These are phyloP conservation scores for Dendrobium chrysotoxum DNA, from an alignment of 106 monocot genomes.

Conservation along the genomic window DNA sequence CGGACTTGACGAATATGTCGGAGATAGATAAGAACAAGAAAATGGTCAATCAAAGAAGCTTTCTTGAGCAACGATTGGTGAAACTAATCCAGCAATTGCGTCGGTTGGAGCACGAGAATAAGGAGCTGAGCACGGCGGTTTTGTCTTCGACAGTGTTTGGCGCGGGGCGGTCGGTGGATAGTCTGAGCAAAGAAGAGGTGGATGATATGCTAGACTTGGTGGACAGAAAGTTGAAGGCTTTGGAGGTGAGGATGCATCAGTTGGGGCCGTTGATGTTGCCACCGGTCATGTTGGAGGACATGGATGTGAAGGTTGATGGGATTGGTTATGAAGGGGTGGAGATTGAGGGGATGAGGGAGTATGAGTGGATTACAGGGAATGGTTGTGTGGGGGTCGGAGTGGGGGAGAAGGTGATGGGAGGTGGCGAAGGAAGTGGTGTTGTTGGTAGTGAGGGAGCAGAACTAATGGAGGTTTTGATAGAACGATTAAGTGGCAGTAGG, in stretches of 20 bases:
- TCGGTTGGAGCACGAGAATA: not conserved
- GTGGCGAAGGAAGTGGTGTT: no score
- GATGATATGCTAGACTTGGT: not conserved
- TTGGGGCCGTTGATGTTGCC: not conserved
- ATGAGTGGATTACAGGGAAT: not conserved
- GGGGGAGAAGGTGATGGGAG: no score
- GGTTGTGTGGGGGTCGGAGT: not conserved
- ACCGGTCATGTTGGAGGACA: not conserved
- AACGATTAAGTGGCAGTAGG: no score
- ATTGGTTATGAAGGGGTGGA: not conserved
- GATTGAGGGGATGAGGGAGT: not conserved
- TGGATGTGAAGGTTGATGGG: not conserved
- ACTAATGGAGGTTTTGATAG: no score
- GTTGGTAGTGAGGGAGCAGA: no score
- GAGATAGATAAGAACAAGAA: conserved; percentile 1
- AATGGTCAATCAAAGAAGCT: not conserved
- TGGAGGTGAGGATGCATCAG: not conserved
- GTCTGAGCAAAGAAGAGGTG: not conserved
- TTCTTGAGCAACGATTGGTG: not conserved
- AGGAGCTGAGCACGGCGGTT: not conserved
- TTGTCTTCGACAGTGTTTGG: not conserved
- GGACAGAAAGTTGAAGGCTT: not conserved
- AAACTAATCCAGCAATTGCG: conserved; percentile 1
- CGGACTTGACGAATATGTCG: not conserved
- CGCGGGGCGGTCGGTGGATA: not conserved